Evolutionary conservation across 2,329 filamentous ascomycete genomes (phyloP), one percentile per base, ranked within the genome.

Genomic region (Chaetomiaceae sp.): DNA sequence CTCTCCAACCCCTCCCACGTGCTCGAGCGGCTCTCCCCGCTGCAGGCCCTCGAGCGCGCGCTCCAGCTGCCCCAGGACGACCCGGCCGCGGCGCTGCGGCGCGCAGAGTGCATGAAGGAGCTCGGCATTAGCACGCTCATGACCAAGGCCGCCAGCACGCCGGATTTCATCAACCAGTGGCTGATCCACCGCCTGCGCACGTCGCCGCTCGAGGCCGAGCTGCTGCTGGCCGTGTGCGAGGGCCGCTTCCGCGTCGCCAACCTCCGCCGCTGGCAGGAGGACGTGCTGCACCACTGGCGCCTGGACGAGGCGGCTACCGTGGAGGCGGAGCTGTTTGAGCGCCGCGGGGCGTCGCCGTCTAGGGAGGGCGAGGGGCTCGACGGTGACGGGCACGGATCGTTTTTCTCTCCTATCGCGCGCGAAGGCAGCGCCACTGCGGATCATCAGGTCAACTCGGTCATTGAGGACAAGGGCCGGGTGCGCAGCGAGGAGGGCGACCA

Each of bases 101-200:
- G 74, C 40, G 62, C 65, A 2, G 60, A 67, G 17, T 69, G 71
- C 2, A 62, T 66, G 41, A 76, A 74, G 47, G 75, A 78, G 55
- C 68, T 65, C n/a, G 65, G 63, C 26, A 76, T 77, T 42, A 61
- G 70, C 35, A 65, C 60, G 6, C 63, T 75, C 10, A 57, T 75
- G 39, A 54, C 53, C 19, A 66, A 68, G 3, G 55, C 60, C 2
- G 65, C 65, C 3, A 64, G 67, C 52, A 72, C 68, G 51, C 60
- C 59, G 1, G 69, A 75, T 40, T 74, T 67, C 46, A 68, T 79
- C 54, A 72, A 71, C 52, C 65, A 72, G 33, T 79, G 76, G 75
- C 60, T 79, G 3, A 64, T 78, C 11, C 71, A 78, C 38, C 68
- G 70, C 34, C 63, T 79, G 33, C 68, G 73, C 29, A 61, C 65